Evolutionary conservation across 495 filamentous ascomycete genomes (phyloP), one percentile per base, ranked within the genome.

Genomic region (Collariella sp.): DNA sequence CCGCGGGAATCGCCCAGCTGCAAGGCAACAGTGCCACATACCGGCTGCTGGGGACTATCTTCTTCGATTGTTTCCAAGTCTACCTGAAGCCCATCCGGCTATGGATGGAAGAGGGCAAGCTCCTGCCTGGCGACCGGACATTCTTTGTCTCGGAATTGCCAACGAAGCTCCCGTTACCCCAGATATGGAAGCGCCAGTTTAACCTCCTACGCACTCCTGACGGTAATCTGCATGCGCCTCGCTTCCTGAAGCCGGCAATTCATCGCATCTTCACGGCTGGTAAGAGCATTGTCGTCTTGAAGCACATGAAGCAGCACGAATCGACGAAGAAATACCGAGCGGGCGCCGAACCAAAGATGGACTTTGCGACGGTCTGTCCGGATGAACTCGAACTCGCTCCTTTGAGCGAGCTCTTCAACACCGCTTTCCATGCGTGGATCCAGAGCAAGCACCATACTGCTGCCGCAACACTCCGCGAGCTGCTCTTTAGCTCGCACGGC

Each of bases 21-120:
- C 77, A 79, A 38, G 86, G 85, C 1, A 78, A 86, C 46, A 72
- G 74, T 5, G 66, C 60, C 7, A 72, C 77, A 18, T 94, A 85
- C 60, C 62, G 67, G 24, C 79, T 76, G 40, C 75, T 90, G 15
- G 79, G 79, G 10, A 69, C 69, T 4, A 70, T 95, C 11, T 94
- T 96, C 68, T 85, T 93, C 45, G 76, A 83, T 23, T 94, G 89
- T 63, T 87, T 96, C 34, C 80, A 84, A 54, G 83, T 87, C 3
- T 96, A 96, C 64, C 76, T 91, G 24, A 81, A 79, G 12, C 88
- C 89, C 0, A 82, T 96, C 24, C 77, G 83, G 24, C 67, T 72
- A 3, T 98, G 93, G 93, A 93, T 95, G 84, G 83, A 89, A 59
- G 77, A 77, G 38, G 91, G 91, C 2, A 79, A 83, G 49, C 68